Base-by-base conservation (phyloP, 163 green algal genomes). In the Volvox carteri region DNA sequence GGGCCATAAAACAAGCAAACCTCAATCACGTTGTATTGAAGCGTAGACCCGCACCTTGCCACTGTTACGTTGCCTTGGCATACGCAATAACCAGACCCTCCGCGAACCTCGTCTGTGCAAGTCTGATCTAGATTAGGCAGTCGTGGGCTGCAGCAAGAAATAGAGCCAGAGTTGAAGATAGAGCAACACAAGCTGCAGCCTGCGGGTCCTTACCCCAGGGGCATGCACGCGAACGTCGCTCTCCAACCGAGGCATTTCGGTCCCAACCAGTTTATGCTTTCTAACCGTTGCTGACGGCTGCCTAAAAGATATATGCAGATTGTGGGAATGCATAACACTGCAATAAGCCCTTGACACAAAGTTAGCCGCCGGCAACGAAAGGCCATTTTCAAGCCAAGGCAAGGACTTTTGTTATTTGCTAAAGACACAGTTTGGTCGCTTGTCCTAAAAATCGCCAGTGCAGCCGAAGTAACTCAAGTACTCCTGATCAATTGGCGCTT, bases 31-130 rank as follows among this genome's bases (percentile, higher is more conserved):
- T 5, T 23, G 28, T 35, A 23, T n/a, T 67, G 14, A 58, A 23
- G 48, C 14, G 48, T 58, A 58, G 11, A 14, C 12, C 2, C 68
- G 25, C 23, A 89, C 83, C 83, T 73, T 0, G 83, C 83, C 19
- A 60, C 39, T 19, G 83, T 89, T 19, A 73, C 48, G 28, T 46
- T 46, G 21, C 48, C 83, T 52, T 83, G 68, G 37, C 83, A 89
- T 28, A 89, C 30, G 48, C 83, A 89, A 37, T 89, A 89, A 5
- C 83, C 83, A 0, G 83, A 46, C 8, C 8, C 18, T 1, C 70
- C 83, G 0, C 44, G 2, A 4, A 83, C 28, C 50, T 39, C 65
- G 7, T 33, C 6, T n/a, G n/a, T 33, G 83, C 83, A 89, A 11
- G 48, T 42, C 39, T 48, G n/a, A 33, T 74, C 72, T 6, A 2